Base-by-base conservation (phyloP, 768 basidiomycete species). In the Russula brevipes region DNA sequence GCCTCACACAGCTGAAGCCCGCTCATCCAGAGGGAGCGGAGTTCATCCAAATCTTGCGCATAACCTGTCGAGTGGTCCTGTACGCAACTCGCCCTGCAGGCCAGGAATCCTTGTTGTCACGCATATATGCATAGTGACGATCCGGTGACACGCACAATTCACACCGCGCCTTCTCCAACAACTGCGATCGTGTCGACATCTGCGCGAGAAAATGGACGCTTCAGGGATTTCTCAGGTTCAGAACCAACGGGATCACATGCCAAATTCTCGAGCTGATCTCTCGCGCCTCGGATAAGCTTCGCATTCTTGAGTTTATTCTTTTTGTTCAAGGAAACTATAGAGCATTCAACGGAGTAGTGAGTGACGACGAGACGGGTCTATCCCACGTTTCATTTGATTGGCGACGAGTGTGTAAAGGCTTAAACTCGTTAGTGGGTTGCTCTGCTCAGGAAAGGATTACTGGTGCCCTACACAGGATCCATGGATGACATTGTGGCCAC, bases 301-400 rank as follows among this genome's bases (percentile, higher is more conserved):
- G 45, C 50, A 31, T 41, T 33, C 33, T 51, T 52, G 6, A 6
- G 35, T 12, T 64, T 63, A 38, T 44, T 47, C 47, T 55, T 60
- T 31, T 55, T 65, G 39, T 59, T 45, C 17, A 42, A 24, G 16
- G 57, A 59, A 9, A 46, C 60, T 63, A 19, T 53, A 8, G 16
- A 33, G 24, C 2, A 54, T 42, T 47, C 38, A n/a, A 45, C 19
- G 47, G 19, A 36, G 19, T 3, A 4, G 5, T 38, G 17, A 51
- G 30, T 10, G 24, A 30, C 35, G 14, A 8, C 4, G 14, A 24
- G 33, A 2, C 3, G 19, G 58, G 14, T 38, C 10, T 44, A 39
- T 59, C 58, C 51, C 54, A 64, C 63, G 11, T 38, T 42, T 60
- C 54, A 64, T 60, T 51, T 64, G 54, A 16, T 55, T 50, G 16